phyloP scores from a whole-genome alignment of 352 stramenopile genomes.

The Phytophthora litchii region DNA sequence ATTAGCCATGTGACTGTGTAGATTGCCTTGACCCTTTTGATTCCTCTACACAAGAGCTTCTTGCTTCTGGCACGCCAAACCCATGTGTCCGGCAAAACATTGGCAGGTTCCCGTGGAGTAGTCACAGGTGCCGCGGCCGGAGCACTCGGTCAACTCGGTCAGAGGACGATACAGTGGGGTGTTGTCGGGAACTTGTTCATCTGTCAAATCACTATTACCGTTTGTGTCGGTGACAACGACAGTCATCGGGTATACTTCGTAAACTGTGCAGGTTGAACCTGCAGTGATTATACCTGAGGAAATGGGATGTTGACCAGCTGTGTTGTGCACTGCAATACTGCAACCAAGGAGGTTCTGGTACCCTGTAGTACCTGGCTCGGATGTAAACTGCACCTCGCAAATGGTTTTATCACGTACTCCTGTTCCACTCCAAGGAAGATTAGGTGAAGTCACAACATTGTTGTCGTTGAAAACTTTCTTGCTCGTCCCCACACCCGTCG shows the following conservation, averaged over 20 bases:
- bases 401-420: conserved; percentile 1
- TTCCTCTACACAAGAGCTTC: conserved; percentile 25
- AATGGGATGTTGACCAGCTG: conserved; percentile 46
- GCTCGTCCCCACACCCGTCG: conserved; percentile 1
- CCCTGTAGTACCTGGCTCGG: conserved; percentile 58
- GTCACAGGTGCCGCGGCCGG: conserved; percentile 67
- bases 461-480: conserved; percentile 15
- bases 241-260: conserved; percentile 37
- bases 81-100: conserved; percentile 79
- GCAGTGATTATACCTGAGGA: neutral
- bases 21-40: too few species aligned
- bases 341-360: conserved; percentile 65
- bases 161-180: conserved; percentile 25
- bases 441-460: neutral
- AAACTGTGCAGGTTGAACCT: conserved; percentile 36
- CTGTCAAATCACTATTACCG: neutral
- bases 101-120: conserved; percentile 53
- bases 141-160: conserved; percentile 62
- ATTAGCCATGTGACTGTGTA: too few species aligned
- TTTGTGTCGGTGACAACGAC: neutral
- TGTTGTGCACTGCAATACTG: conserved; percentile 42
- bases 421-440: too few species aligned
- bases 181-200: neutral
- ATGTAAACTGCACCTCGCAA: conserved; percentile 55
- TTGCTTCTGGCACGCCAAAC: conserved; percentile 73